Percentiles rank a stretch among this genome's conserved stretches.
These are phyloP conservation scores for Vaccinium corymbosum DNA, from an alignment of 148 eudicot species.

Conservation along the genomic window DNA sequence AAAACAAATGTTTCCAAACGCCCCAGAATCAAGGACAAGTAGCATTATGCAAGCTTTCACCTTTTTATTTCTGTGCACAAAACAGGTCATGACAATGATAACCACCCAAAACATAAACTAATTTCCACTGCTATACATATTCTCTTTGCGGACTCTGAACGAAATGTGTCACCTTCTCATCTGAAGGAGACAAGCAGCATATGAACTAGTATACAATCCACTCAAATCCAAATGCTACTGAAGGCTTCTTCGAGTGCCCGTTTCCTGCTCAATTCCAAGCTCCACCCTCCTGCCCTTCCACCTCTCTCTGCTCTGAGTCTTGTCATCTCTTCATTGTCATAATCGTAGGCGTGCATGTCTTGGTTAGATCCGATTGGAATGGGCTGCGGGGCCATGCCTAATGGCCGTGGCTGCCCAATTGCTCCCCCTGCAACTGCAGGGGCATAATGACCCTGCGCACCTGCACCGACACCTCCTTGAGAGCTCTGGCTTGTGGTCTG, in stretches of 20 bases:
- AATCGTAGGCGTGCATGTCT: slow-evolving; percentile 38
- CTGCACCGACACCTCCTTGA: slow-evolving; percentile 41
- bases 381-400: slow-evolving; percentile 69
- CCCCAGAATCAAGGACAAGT: neutral
- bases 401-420: slow-evolving; percentile 68
- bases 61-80: neutral
- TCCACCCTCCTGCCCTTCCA: slow-evolving; percentile 90
- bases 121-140: neutral
- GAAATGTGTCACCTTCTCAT: neutral
- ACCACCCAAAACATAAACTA: neutral
- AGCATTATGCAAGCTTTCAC: neutral
- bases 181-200: neutral
- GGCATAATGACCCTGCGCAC: slow-evolving; percentile 70
- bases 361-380: slow-evolving; percentile 45
- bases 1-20: neutral
- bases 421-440: slow-evolving; percentile 74
- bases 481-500: slow-evolving; percentile 51
- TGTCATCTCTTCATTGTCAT: slow-evolving; percentile 71
- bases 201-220: neutral
- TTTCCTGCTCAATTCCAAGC: slow-evolving; percentile 55
- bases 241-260: slow-evolving; percentile 96
- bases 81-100: neutral
- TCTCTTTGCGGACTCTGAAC: neutral
- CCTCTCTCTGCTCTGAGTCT: slow-evolving; percentile 67
- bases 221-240: slow-evolving; percentile 74